phyloP scores from a whole-genome alignment of 2,329 filamentous ascomycete species.

The Elsinoe australis region DNA sequence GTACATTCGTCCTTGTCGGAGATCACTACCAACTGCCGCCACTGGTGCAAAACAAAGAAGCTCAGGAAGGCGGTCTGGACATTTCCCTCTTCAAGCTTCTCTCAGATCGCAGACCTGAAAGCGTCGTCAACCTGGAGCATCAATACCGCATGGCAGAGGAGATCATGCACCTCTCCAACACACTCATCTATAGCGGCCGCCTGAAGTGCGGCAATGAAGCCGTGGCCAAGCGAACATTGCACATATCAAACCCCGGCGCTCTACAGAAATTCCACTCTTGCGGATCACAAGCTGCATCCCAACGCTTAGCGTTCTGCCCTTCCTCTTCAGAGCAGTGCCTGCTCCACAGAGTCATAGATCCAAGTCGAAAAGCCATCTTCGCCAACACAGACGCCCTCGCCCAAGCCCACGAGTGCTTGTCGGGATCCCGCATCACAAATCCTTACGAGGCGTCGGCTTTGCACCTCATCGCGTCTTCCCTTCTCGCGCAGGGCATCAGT shows the following conservation, averaged over 20 bases:
- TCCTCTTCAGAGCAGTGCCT: conserved; percentile 53
- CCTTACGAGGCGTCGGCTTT: conserved; percentile 70
- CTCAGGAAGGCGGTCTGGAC: conserved; percentile 77
- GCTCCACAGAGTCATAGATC: conserved; percentile 63
- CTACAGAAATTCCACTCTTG: conserved; percentile 33
- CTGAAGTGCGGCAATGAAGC: conserved; percentile 79
- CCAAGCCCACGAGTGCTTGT: conserved; percentile 59
- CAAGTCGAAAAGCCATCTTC: conserved; percentile 69
- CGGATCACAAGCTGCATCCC: too few species aligned
- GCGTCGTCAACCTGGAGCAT: conserved; percentile 85
- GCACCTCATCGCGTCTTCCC: conserved; percentile 68
- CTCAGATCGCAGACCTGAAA: conserved; percentile 77
- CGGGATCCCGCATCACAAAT: conserved; percentile 84
- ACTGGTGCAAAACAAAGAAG: conserved; percentile 85
- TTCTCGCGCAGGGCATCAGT: conserved; percentile 68
- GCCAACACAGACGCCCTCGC: conserved; percentile 77
- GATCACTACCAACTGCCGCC: conserved; percentile 96
- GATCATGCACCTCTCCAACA: conserved; percentile 89
- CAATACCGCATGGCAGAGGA: conserved; percentile 99
- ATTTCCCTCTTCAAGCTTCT: conserved; percentile 89
- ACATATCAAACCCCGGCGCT: conserved; percentile 47
- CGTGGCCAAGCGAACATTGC: conserved; percentile 62
- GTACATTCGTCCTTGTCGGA: conserved; percentile 87
- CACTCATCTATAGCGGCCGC: conserved; percentile 81
- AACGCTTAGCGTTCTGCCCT: too few species aligned